Conservation (phyloP, 768 basidiomycete species). For the Auriscalpium orientale region DNA sequence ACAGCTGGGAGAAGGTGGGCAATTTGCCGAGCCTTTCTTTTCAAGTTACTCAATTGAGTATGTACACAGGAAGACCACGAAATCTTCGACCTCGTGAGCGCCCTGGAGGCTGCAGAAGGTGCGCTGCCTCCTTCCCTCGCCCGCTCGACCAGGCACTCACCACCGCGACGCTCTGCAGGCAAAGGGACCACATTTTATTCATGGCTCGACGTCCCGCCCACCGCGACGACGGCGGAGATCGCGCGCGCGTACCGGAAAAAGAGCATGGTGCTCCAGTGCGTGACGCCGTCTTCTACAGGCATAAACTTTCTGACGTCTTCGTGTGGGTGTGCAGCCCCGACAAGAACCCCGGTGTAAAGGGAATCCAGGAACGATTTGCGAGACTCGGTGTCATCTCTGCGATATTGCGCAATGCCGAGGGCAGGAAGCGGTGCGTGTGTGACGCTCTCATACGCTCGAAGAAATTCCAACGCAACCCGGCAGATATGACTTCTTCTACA, state of each 20-base stretch:
- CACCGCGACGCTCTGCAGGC: slow-evolving; percentile 29
- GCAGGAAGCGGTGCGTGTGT: slow-evolving; percentile 59
- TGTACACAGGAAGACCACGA: slow-evolving; percentile 78
- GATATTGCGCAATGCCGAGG: slow-evolving; percentile 71
- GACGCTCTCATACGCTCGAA: neutral
- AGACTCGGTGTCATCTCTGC: slow-evolving; percentile 78
- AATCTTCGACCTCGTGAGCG: slow-evolving; percentile 89
- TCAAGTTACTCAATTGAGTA: neutral
- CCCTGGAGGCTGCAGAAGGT: slow-evolving; percentile 77
- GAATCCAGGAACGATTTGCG: slow-evolving; percentile 85
- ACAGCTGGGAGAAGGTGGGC: slow-evolving; percentile 66
- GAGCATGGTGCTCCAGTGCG: slow-evolving; percentile 85
- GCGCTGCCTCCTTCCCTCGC: slow-evolving; percentile 7
- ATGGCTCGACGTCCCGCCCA: slow-evolving; percentile 74
- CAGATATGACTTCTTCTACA: slow-evolving; percentile 91
- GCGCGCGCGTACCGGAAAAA: slow-evolving; percentile 87
- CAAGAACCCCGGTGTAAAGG: slow-evolving; percentile 84
- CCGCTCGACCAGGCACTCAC: neutral
- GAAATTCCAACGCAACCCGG: neutral
- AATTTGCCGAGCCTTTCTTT: neutral
- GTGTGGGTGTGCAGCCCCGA: slow-evolving; percentile 58
- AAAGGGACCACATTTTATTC: slow-evolving; percentile 96
- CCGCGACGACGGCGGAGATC: slow-evolving; percentile 71
- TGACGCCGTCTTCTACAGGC: slow-evolving; percentile 10
- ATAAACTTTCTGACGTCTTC: too few relatives aligned